Evolutionary conservation across 2,329 filamentous ascomycete species (phyloP).

Genomic region (Talaromyces sp.): DNA sequence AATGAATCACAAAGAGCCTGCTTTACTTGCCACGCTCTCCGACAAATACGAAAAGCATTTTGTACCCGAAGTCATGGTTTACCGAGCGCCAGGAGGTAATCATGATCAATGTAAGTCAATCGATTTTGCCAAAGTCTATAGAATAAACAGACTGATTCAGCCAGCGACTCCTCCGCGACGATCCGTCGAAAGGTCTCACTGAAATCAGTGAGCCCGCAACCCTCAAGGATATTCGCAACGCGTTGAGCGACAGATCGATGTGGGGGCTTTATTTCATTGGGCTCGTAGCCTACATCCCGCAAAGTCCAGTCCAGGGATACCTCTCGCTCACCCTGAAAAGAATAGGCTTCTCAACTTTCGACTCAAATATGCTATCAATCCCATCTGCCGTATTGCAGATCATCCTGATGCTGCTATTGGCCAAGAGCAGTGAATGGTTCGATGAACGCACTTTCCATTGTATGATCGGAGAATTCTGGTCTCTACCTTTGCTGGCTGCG

Average conservation of each 20-base stretch:
- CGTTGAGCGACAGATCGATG: slow-evolving; percentile 7
- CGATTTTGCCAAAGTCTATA: not conserved
- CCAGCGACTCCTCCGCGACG: slow-evolving; percentile 53
- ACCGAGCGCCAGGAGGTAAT: slow-evolving; percentile 58
- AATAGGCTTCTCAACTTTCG: slow-evolving; percentile 30
- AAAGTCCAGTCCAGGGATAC: slow-evolving; percentile 49
- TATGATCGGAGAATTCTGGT: slow-evolving; percentile 51
- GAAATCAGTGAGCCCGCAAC: not conserved
- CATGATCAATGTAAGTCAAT: slow-evolving; percentile 49
- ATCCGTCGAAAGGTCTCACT: slow-evolving; percentile 51
- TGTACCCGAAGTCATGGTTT: slow-evolving; percentile 59
- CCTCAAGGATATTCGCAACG: not conserved
- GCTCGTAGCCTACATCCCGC: slow-evolving; percentile 54
- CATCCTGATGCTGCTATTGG: slow-evolving; percentile 32
- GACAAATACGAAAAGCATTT: slow-evolving; percentile 53
- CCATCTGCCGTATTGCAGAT: slow-evolving; percentile 44
- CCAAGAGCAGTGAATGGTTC: slow-evolving; percentile 52
- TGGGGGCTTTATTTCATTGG: slow-evolving; percentile 48
- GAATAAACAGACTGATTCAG: not conserved
- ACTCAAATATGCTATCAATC: slow-evolving; percentile 31
- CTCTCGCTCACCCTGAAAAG: slow-evolving; percentile 52
- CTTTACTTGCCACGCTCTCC: slow-evolving; percentile 55
- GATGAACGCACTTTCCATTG: slow-evolving; percentile 53
- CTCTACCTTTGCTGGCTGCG: slow-evolving; percentile 49
- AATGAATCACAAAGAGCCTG: slow-evolving; percentile 27